Conservation (phyloP, 2,329 filamentous ascomycete species). For the Plectosphaerella cucumerina region DNA sequence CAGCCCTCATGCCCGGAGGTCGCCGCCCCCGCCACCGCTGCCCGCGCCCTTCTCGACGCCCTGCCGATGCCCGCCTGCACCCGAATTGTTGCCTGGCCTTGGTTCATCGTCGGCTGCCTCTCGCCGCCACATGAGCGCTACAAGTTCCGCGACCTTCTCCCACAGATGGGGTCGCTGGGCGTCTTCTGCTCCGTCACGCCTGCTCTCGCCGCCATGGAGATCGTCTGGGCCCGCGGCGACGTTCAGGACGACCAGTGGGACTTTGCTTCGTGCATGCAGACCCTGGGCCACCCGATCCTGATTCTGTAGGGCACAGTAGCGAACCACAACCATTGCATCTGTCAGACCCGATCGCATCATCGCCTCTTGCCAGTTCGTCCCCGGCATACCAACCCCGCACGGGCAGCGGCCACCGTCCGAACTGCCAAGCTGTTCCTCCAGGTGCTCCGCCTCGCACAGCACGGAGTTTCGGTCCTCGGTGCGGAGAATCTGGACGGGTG, state of each 20-base stretch:
- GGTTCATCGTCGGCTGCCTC: conserved; percentile 37
- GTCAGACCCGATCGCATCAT: no score
- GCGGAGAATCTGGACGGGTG: no score
- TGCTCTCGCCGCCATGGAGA: conserved; percentile 39
- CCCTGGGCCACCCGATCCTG: conserved; percentile 33
- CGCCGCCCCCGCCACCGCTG: conserved; percentile 22
- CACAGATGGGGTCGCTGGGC: conserved; percentile 34
- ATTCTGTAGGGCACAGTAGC: conserved; percentile 23
- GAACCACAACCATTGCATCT: conserved; percentile 1
- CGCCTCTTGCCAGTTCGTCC: no score
- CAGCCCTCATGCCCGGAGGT: conserved; percentile 41
- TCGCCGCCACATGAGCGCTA: conserved; percentile 33
- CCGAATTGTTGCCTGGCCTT: conserved; percentile 34
- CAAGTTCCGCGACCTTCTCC: conserved; percentile 35
- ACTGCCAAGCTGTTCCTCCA: no score
- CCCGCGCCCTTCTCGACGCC: conserved; percentile 27
- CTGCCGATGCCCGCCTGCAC: conserved; percentile 27
- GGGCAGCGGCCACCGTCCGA: no score
- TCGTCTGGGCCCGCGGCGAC: conserved; percentile 36
- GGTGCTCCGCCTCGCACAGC: no score
- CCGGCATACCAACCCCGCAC: no score
- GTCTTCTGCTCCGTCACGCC: conserved; percentile 41
- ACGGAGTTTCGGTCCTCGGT: no score
- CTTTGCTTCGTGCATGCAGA: conserved; percentile 35
- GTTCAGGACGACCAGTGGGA: conserved; percentile 40